Base-by-base conservation (phyloP, 2,329 filamentous ascomycete species). In the Pyrenochaeta sp. region DNA sequence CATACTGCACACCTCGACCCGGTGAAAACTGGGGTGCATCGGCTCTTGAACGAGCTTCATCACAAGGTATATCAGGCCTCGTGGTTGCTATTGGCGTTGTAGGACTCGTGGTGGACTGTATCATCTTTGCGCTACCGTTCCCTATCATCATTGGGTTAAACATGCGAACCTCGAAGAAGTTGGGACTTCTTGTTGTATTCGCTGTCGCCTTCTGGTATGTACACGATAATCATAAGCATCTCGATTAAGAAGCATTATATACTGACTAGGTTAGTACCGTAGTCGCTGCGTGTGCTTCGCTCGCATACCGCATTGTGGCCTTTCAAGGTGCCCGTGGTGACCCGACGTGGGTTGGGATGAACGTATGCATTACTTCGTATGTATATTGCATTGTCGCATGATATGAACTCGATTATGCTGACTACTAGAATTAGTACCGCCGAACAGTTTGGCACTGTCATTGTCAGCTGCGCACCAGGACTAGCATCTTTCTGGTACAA, bases 401-500 rank as follows among this genome's bases (percentile, higher is more conserved):
- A 21, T 21, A 9, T 17, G 4, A 2, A 3, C 14, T 9, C 14
- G 12, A 10, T 12, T 20, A 40, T 14, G 17, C 37, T 40, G 10
- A 21, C 18, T n/a, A 21, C 37, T 20, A 40, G 37, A 3, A 21
- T 23, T 12, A 52, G 49, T 14, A 29, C 42, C 20, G 48, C 48
- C n/a, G 52, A 56, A 27, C 20, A 51, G 3, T 56, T 51, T n/a
- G 52, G 52, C 23, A 51, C 52, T 12, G 32, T 56, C 18, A 33
- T 44, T 4, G 42, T 56, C 12, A 46, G 47, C 17, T 56, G 48
- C 36, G 52, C 52, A 18, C 52, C 52, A 14, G 41, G 46, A 2
- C 18, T 56, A 17, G 45, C 47, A 7, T 27, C 52, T 2, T 56
- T 51, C 37, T 56, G 52, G 52, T 27, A 40, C 37, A 56, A 56